phyloP scores from a whole-genome alignment of 2,329 filamentous ascomycete species.

The Xylaria hypoxylon region DNA sequence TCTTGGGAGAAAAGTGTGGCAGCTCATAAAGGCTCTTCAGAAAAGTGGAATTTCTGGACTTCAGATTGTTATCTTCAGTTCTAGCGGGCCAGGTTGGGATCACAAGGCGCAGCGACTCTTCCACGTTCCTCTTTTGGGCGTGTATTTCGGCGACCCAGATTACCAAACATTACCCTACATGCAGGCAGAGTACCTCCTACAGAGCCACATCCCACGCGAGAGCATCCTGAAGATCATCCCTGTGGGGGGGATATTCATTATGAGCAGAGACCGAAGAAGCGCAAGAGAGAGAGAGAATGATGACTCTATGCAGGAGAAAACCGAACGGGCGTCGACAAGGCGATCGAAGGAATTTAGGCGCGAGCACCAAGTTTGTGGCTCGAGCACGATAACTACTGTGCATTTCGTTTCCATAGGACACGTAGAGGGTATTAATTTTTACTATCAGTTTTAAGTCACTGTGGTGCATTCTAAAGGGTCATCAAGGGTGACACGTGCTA shows the following conservation, averaged over 20 bases:
- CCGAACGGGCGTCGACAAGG: neutral
- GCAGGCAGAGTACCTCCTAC: slow-evolving; percentile 4
- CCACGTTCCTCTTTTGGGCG: slow-evolving; percentile 2
- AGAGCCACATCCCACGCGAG: slow-evolving; percentile 26
- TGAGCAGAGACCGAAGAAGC: neutral
- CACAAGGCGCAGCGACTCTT: slow-evolving; percentile 31
- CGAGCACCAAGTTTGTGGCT: neutral
- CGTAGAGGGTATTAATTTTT: too few relatives aligned
- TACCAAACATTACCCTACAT: neutral
- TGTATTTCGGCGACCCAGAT: neutral
- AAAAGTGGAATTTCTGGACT: neutral
- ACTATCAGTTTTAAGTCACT: too few relatives aligned
- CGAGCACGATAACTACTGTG: too few relatives aligned
- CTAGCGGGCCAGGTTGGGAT: slow-evolving; percentile 30
- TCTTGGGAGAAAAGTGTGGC: neutral
- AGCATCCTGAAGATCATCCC: slow-evolving; percentile 1
- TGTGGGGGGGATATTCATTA: neutral
- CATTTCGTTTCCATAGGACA: too few relatives aligned
- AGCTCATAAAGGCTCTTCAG: neutral
- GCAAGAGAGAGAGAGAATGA: neutral
- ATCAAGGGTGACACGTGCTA: too few relatives aligned
- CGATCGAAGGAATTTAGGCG: neutral
- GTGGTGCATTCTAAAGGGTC: too few relatives aligned
- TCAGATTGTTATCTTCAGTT: slow-evolving; percentile 26
- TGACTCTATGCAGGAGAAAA: neutral